Conservation (phyloP, 139 green algal species). For the Tetraselmis chui region DNA sequence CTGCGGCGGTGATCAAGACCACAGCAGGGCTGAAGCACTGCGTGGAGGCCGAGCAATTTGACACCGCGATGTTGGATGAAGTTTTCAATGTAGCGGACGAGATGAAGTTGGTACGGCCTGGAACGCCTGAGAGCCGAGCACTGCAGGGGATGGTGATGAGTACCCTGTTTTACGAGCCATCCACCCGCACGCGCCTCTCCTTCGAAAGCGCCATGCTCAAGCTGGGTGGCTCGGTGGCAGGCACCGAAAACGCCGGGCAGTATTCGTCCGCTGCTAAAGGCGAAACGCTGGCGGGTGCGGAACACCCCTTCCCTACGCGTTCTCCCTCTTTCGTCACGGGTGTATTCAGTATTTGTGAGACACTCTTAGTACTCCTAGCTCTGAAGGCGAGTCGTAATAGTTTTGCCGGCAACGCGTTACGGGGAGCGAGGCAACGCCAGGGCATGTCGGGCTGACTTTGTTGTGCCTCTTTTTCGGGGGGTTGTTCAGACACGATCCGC, state of each 20-base stretch:
- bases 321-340: too few relatives aligned
- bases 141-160: conserved; percentile 90
- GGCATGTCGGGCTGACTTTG: too few relatives aligned
- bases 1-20: not conserved
- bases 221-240: conserved; percentile 88
- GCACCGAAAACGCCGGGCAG: conserved; percentile 91
- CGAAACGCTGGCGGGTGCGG: conserved; percentile 88
- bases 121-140: conserved; percentile 48
- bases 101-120: conserved; percentile 30
- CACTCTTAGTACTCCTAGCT: too few relatives aligned
- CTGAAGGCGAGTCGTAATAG: too few relatives aligned
- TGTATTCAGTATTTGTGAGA: too few relatives aligned
- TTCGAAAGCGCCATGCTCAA: conserved; percentile 94
- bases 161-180: conserved; percentile 99
- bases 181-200: conserved; percentile 91
- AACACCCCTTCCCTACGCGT: too few relatives aligned
- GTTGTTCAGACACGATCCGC: conserved; percentile 97
- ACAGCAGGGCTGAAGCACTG: not conserved
- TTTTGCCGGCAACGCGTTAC: too few relatives aligned
- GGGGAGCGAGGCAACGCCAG: too few relatives aligned
- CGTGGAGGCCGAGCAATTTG: not conserved
- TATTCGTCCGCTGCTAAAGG: conserved; percentile 97
- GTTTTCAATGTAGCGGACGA: not conserved
- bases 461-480: too few relatives aligned
- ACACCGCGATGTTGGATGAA: not conserved